Conservation (phyloP, 2,329 filamentous ascomycete species). For the Lecanosticta acicola region DNA sequence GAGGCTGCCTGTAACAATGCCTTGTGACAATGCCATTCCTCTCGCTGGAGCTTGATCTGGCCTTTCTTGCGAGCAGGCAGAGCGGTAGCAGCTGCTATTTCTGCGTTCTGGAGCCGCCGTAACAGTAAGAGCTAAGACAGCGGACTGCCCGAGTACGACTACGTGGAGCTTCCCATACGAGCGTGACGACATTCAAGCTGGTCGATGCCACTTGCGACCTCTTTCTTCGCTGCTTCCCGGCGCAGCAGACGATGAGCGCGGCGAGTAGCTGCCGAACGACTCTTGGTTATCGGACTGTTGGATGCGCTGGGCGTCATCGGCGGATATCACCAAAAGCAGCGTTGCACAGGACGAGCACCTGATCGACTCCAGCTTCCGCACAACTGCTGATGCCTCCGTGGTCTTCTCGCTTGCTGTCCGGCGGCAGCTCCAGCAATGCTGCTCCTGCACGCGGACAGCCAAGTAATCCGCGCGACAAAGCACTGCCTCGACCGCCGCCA, state of each 20-base stretch:
- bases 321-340: neutral
- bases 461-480: conserved; percentile 14
- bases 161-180: neutral
- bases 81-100: neutral
- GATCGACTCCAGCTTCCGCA: too few species aligned
- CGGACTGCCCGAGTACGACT: neutral
- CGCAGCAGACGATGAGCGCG: neutral
- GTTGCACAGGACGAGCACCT: neutral
- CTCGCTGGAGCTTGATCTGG: neutral
- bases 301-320: neutral
- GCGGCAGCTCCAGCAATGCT: conserved; percentile 18
- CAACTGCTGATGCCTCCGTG: conserved; percentile 30
- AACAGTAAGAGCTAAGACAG: neutral
- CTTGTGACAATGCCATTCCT: neutral
- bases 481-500: conserved; percentile 19
- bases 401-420: conserved; percentile 29
- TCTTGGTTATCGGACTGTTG: neutral
- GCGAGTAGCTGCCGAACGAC: neutral
- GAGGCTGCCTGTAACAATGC: neutral
- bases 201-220: neutral
- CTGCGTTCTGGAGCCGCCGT: neutral
- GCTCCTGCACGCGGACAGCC: conserved; percentile 8
- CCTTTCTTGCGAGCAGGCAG: neutral
- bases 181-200: neutral
- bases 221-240: neutral